Percentiles rank a stretch among this genome's conserved stretches.
phyloP scores from a whole-genome alignment of 2,329 filamentous ascomycete species.

The Aphanocladium album region DNA sequence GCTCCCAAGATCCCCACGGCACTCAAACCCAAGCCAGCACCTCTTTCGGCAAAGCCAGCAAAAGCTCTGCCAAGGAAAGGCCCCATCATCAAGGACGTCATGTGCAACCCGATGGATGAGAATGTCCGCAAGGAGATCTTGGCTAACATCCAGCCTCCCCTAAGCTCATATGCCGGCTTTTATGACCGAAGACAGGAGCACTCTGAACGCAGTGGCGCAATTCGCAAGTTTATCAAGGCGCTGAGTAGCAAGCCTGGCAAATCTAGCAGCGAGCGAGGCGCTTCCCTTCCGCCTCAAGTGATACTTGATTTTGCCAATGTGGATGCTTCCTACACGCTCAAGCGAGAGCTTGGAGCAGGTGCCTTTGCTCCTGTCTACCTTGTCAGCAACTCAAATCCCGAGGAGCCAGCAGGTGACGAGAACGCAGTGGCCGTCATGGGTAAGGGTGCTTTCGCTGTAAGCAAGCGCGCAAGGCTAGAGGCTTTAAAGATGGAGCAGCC shows the following conservation, averaged over 20 bases:
- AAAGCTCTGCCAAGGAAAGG: conserved; percentile 51
- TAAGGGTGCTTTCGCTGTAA: conserved; percentile 54
- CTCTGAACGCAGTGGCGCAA: conserved; percentile 65
- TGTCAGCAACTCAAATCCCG: conserved; percentile 64
- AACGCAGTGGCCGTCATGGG: conserved; percentile 50
- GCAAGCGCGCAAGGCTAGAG: conserved; percentile 59
- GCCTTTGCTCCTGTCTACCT: conserved; percentile 96
- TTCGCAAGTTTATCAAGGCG: conserved; percentile 75
- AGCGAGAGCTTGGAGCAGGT: conserved; percentile 82
- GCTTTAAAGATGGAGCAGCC: conserved; percentile 94
- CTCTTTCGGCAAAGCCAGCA: conserved; percentile 27
- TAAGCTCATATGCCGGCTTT: conserved; percentile 74
- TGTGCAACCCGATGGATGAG: conserved; percentile 89
- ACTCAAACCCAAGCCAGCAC: conserved; percentile 36
- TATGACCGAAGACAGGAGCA: conserved; percentile 62
- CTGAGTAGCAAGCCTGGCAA: conserved; percentile 49
- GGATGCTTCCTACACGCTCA: conserved; percentile 67
- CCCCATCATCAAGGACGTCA: conserved; percentile 72
- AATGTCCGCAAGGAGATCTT: conserved; percentile 69
- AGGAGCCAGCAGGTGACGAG: conserved; percentile 40
- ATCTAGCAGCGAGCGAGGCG: conserved; percentile 55
- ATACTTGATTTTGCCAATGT: conserved; percentile 63
- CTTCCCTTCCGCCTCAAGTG: conserved; percentile 54
- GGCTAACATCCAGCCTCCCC: conserved; percentile 64
- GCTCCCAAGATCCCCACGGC: conserved; percentile 48